A percentile compares a stretch with the other conserved stretches of the same genome.
phyloP scores from a whole-genome alignment of 2,329 filamentous ascomycete species.

The Bipolaris gigantea region DNA sequence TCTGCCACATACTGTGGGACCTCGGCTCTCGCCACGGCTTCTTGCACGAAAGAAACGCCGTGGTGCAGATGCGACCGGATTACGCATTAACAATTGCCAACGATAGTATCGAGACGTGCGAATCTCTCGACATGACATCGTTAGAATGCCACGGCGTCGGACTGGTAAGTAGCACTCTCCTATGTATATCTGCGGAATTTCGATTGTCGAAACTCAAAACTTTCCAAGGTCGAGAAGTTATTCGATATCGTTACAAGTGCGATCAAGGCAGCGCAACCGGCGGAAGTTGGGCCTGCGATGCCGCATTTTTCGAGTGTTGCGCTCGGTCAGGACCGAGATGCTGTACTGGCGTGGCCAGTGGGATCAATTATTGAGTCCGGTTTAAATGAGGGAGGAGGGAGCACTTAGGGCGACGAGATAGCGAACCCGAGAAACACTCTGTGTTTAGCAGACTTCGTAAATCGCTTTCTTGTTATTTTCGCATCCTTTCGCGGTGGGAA shows the following conservation, averaged over 20 bases:
- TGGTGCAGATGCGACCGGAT: neutral
- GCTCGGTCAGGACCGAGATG: neutral
- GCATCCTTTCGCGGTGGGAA: neutral
- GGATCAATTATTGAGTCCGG: neutral
- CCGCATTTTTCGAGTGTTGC: neutral
- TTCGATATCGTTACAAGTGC: neutral
- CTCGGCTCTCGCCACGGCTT: neutral
- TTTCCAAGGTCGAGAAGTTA: neutral
- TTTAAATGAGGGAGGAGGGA: neutral
- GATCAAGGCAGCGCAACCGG: neutral
- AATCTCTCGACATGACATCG: neutral
- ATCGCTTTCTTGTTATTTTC: neutral
- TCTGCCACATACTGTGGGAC: neutral
- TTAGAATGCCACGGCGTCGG: neutral
- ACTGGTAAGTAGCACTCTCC: neutral
- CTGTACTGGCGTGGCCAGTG: neutral
- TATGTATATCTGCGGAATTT: too few species aligned
- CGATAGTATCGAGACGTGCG: neutral
- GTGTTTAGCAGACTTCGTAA: neutral
- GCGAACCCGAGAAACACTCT: neutral
- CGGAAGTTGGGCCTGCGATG: neutral
- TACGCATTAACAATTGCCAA: neutral
- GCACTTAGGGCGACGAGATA: neutral
- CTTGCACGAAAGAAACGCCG: neutral
- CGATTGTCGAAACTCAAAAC: neutral